phyloP scores from a whole-genome alignment of 306 rosid genomes.

The Albizia julibrissin region DNA sequence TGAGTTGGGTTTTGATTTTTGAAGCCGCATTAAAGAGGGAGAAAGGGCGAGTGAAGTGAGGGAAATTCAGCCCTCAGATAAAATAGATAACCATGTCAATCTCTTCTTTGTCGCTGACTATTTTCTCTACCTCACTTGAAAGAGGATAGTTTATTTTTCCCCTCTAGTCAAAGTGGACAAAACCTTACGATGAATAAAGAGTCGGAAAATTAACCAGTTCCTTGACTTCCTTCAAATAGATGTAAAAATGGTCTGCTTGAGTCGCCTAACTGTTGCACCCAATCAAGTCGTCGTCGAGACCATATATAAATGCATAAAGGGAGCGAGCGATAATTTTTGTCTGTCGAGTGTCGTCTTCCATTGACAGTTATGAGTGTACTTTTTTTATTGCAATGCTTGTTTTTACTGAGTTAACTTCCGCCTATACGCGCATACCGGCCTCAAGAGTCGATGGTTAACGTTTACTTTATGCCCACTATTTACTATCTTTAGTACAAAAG shows the following conservation, averaged over 20 bases:
- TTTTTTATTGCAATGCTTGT: not conserved
- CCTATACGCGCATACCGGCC: not conserved
- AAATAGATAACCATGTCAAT: constrained; percentile 8
- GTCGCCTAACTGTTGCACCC: not conserved
- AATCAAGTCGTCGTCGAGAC: not conserved
- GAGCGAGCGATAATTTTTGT: not conserved
- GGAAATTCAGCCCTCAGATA: constrained; percentile 13
- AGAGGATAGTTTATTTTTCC: not conserved
- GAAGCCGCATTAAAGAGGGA: constrained; percentile 50
- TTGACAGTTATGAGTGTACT: not conserved
- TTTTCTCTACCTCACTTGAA: not conserved
- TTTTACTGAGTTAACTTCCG: not conserved
- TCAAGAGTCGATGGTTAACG: too few species aligned
- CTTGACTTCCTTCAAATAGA: not conserved
- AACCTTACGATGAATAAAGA: not conserved
- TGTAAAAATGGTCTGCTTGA: not conserved
- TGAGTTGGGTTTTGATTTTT: constrained; percentile 34
- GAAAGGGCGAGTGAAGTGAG: constrained; percentile 37
- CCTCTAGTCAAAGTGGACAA: not conserved
- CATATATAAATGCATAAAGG: not conserved
- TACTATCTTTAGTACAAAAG: too few species aligned
- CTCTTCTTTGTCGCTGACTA: not conserved
- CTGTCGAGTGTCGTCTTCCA: not conserved
- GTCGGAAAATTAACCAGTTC: not conserved
- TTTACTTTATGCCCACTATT: too few species aligned